phyloP scores from a whole-genome alignment of 208 protist genomes.

The Naegleria lovaniensis region DNA sequence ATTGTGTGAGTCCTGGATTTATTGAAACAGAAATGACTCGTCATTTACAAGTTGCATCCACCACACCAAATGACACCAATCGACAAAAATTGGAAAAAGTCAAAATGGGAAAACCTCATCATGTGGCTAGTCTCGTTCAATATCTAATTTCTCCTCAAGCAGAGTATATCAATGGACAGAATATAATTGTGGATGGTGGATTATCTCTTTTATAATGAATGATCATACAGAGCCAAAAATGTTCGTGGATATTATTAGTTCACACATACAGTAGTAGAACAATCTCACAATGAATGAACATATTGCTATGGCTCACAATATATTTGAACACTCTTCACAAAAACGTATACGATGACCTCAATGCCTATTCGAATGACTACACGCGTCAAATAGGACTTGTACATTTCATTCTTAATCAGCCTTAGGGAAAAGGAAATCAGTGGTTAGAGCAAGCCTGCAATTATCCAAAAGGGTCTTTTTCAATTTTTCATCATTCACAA shows the following conservation, averaged over 20 bases:
- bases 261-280: too few relatives aligned
- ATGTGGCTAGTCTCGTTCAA: not conserved
- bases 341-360: too few relatives aligned
- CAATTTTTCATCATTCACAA: not conserved
- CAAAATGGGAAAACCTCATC: not conserved
- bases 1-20: slow-evolving; percentile 75
- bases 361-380: too few relatives aligned
- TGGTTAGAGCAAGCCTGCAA: not conserved
- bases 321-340: too few relatives aligned
- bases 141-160: not conserved
- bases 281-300: too few relatives aligned
- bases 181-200: slow-evolving; percentile 11
- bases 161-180: slow-evolving; percentile 8
- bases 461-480: not conserved
- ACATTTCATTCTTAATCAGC: not conserved
- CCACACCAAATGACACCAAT: not conserved
- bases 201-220: not conserved
- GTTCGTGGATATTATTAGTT: too few relatives aligned
- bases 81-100: not conserved
- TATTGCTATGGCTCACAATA: too few relatives aligned
- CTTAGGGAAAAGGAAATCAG: not conserved
- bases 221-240: not conserved
- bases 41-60: not conserved
- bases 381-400: too few relatives aligned
- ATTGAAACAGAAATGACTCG: slow-evolving; percentile 70